A percentile compares a stretch with the other conserved stretches of the same genome.
Conservation (phyloP, 768 basidiomycete genomes). For the Sistotremastrum suecicum region DNA sequence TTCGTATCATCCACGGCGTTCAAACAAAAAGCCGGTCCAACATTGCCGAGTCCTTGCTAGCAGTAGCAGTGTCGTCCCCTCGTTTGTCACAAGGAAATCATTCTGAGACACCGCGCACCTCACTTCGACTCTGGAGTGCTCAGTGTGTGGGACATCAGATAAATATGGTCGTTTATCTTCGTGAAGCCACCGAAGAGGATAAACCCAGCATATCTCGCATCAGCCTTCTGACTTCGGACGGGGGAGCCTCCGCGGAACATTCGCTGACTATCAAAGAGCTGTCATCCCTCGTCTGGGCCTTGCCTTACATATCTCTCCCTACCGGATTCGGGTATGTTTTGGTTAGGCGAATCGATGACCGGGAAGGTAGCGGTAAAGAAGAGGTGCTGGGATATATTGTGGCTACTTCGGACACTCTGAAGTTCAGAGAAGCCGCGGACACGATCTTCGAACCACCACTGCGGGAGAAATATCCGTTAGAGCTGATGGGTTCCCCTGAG, state of each 20-base stretch:
- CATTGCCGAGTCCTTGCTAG: too few species aligned
- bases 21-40: too few species aligned
- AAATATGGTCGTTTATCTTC: slow-evolving; percentile 31
- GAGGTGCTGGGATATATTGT: slow-evolving; percentile 58
- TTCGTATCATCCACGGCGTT: too few species aligned
- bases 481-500: too few species aligned
- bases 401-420: slow-evolving; percentile 51
- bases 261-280: slow-evolving; percentile 50
- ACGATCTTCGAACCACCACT: slow-evolving; percentile 55
- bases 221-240: slow-evolving; percentile 62
- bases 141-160: too few species aligned
- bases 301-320: slow-evolving; percentile 58
- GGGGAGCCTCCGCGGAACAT: slow-evolving; percentile 48
- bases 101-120: too few species aligned
- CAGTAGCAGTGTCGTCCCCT: too few species aligned
- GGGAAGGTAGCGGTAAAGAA: slow-evolving; percentile 10
- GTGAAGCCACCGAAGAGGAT: slow-evolving; percentile 41
- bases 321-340: slow-evolving; percentile 53
- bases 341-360: slow-evolving; percentile 13
- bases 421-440: slow-evolving; percentile 40
- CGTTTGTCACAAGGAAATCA: too few species aligned
- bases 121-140: too few species aligned
- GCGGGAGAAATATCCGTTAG: slow-evolving; percentile 36
- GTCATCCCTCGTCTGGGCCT: slow-evolving; percentile 57
- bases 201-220: slow-evolving; percentile 46